phyloP scores from a whole-genome alignment of 2,329 filamentous ascomycete species.

The Neonectria punicea region DNA sequence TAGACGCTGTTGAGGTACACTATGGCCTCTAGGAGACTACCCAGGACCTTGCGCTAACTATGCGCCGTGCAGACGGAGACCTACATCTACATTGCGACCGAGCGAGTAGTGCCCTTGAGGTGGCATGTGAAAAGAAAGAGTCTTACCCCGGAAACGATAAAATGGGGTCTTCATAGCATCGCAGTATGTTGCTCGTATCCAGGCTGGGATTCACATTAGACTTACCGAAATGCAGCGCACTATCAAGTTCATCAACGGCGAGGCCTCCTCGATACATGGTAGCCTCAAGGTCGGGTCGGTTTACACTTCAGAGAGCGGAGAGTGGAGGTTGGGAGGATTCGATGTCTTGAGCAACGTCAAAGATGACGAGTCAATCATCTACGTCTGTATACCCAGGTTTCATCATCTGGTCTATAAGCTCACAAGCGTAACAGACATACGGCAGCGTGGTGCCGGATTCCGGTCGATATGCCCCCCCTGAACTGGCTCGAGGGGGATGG shows the following conservation, averaged over 20 bases:
- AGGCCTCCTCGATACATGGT: constrained; percentile 91
- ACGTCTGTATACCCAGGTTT: constrained; percentile 58
- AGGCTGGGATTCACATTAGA: neutral
- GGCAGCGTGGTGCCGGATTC: constrained; percentile 89
- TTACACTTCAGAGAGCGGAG: constrained; percentile 94
- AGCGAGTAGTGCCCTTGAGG: constrained; percentile 84
- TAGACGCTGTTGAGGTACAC: constrained; percentile 89
- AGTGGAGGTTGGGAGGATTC: constrained; percentile 97
- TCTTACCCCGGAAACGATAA: constrained; percentile 89
- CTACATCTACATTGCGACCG: constrained; percentile 96
- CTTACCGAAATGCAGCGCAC: constrained; percentile 72
- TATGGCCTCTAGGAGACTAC: constrained; percentile 7
- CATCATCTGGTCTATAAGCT: constrained; percentile 4
- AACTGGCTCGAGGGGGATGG: constrained; percentile 90
- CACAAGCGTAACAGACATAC: constrained; percentile 70
- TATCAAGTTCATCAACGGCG: constrained; percentile 94
- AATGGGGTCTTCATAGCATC: constrained; percentile 92
- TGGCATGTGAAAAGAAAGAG: constrained; percentile 94
- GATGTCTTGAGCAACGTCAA: constrained; percentile 95
- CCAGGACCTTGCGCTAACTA: constrained; percentile 36
- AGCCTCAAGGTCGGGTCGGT: constrained; percentile 86
- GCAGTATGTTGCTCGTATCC: constrained; percentile 66
- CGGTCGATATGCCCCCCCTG: constrained; percentile 85
- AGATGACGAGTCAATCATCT: constrained; percentile 93
- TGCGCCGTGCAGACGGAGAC: constrained; percentile 76